Percentiles rank a stretch among this genome's conserved stretches.
phyloP scores from a whole-genome alignment of 2,329 filamentous ascomycete species.

The Phialemoniopsis sp. region DNA sequence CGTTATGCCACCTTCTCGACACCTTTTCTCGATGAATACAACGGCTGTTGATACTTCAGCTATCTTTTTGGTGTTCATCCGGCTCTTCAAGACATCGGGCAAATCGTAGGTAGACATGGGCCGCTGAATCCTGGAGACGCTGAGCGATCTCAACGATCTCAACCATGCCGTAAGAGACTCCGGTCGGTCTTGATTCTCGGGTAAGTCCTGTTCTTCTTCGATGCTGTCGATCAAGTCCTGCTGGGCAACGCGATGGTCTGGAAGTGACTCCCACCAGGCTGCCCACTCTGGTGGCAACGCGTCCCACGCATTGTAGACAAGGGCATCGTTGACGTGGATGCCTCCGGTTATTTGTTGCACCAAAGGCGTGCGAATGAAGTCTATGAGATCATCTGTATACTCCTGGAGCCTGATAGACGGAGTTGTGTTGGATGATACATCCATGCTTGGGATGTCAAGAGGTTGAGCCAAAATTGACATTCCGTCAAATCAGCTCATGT shows the following conservation, averaged over 20 bases:
- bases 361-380: conserved; percentile 18
- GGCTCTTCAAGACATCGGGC: conserved; percentile 13
- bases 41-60: conserved; percentile 21
- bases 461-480: too few relatives aligned
- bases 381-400: conserved; percentile 15
- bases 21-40: conserved; percentile 17
- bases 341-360: conserved; percentile 24
- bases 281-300: conserved; percentile 22
- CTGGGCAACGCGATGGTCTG: conserved; percentile 22
- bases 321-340: conserved; percentile 27
- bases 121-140: conserved; percentile 15
- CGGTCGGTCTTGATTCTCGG: conserved; percentile 6
- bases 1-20: conserved; percentile 14
- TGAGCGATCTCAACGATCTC: conserved; percentile 13
- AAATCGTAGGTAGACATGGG: conserved; percentile 8
- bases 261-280: conserved; percentile 18
- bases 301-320: conserved; percentile 22
- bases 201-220: conserved; percentile 7
- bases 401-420: conserved; percentile 9
- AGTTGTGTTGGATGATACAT: too few relatives aligned
- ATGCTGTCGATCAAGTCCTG: conserved; percentile 22
- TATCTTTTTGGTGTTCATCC: conserved; percentile 24
- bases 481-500: too few relatives aligned
- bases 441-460: too few relatives aligned
- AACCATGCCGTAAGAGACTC: conserved; percentile 17